Conservation (phyloP, 441 rosid species). For the Croton laevigatus region DNA sequence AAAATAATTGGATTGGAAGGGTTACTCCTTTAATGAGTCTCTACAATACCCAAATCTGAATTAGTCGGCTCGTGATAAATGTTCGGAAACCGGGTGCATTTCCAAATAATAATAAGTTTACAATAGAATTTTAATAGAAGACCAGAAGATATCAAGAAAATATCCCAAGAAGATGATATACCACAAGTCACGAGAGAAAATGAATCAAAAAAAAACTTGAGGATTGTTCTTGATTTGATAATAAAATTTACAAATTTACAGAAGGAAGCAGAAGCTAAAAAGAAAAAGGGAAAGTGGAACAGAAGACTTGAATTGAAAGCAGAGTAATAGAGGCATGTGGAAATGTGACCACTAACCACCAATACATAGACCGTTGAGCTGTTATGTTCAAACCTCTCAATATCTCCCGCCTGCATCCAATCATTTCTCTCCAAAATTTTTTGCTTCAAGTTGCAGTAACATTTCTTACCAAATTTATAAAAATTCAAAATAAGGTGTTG, state of each 20-base stretch:
- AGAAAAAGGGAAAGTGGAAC: background rate
- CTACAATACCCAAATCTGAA: too few species aligned
- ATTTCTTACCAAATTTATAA: background rate
- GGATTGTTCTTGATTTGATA: too few species aligned
- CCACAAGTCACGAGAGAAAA: too few species aligned
- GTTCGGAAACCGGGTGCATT: too few species aligned
- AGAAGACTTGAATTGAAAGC: conserved; percentile 27
- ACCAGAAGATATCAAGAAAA: background rate
- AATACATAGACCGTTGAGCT: conserved; percentile 26
- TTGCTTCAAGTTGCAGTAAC: conserved; percentile 58
- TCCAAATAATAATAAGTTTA: too few species aligned
- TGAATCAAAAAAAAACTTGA: too few species aligned
- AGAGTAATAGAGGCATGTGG: conserved; percentile 13
- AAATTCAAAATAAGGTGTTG: conserved; percentile 2
- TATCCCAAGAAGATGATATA: background rate
- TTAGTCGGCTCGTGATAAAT: too few species aligned
- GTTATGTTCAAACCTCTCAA: conserved; percentile 29
- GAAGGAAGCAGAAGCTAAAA: too few species aligned
- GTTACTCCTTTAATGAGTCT: too few species aligned
- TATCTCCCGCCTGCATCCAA: conserved; percentile 28
- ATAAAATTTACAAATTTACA: too few species aligned
- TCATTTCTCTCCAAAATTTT: conserved; percentile 27
- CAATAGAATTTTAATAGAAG: too few species aligned
- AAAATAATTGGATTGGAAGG: too few species aligned
- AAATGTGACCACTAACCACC: background rate